These are phyloP conservation scores for Aspergillus incahuasiensis DNA, from an alignment of 495 filamentous ascomycete genomes.

Conservation along the genomic window DNA sequence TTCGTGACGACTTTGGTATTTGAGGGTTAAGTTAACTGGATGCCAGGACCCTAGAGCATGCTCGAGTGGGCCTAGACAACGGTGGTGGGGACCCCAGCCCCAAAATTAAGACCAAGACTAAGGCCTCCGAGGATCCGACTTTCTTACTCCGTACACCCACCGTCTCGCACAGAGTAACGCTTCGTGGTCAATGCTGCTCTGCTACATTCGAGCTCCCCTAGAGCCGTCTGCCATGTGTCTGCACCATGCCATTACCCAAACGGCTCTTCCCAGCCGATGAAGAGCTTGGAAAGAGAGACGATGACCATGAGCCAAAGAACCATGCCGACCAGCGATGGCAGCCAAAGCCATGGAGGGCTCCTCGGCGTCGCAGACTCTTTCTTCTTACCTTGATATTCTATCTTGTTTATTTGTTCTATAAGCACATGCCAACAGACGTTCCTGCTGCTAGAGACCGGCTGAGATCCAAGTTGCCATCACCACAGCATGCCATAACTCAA, in stretches of 20 bases:
- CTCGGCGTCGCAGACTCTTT: slow-evolving; percentile 43
- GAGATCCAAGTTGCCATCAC: slow-evolving; percentile 18
- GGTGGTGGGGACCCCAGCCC: no score
- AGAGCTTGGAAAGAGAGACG: slow-evolving; percentile 67
- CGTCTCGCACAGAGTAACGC: background rate
- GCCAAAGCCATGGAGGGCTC: slow-evolving; percentile 27
- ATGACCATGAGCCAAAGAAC: slow-evolving; percentile 50
- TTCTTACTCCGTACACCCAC: background rate
- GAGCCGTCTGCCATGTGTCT: slow-evolving; percentile 18
- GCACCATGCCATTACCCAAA: slow-evolving; percentile 39
- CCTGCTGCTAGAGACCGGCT: slow-evolving; percentile 28
- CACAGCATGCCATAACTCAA: slow-evolving; percentile 18
- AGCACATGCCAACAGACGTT: slow-evolving; percentile 48
- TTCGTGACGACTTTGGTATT: no score
- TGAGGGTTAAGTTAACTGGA: no score
- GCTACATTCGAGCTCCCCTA: slow-evolving; percentile 11
- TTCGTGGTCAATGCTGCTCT: slow-evolving; percentile 10
- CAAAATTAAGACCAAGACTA: background rate
- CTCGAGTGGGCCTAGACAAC: no score
- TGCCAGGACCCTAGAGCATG: no score
- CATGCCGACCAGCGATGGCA: slow-evolving; percentile 21
- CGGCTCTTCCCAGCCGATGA: slow-evolving; percentile 52
- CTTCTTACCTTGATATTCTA: slow-evolving; percentile 37
- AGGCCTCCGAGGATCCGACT: background rate
- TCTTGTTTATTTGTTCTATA: slow-evolving; percentile 49